These are phyloP conservation scores for Penicillium sp. DNA, from an alignment of 2,329 filamentous ascomycete genomes.

Conservation along the genomic window DNA sequence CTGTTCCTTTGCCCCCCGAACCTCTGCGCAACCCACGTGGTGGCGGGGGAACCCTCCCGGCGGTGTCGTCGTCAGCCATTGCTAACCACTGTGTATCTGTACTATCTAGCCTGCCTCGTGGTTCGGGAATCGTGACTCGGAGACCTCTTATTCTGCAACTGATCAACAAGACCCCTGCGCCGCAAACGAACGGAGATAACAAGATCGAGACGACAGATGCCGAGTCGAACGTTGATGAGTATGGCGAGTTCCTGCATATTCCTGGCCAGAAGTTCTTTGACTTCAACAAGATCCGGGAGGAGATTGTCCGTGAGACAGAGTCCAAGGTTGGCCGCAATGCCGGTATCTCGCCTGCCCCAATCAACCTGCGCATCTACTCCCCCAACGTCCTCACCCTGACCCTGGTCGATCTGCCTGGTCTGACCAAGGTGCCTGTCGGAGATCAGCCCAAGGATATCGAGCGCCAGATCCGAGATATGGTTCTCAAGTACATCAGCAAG, in stretches of 20 bases:
- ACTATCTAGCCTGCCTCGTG: slow-evolving; percentile 79
- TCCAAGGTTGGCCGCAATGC: slow-evolving; percentile 95
- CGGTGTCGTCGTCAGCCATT: slow-evolving; percentile 28
- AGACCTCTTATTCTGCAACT: slow-evolving; percentile 95
- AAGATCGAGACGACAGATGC: slow-evolving; percentile 74
- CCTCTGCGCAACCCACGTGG: slow-evolving; percentile 11
- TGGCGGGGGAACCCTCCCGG: slow-evolving; percentile 25
- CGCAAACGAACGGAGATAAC: slow-evolving; percentile 73
- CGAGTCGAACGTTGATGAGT: slow-evolving; percentile 91
- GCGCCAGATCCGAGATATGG: slow-evolving; percentile 96
- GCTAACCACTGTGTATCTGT: slow-evolving; percentile 33
- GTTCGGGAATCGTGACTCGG: slow-evolving; percentile 95
- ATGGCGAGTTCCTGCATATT: slow-evolving; percentile 98
- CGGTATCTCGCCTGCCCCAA: slow-evolving; percentile 93
- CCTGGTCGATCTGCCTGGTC: slow-evolving; percentile 90
- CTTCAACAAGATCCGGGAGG: slow-evolving; percentile 97
- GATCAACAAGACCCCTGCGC: slow-evolving; percentile 79
- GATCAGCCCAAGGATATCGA: slow-evolving; percentile 97
- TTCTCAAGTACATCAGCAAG: slow-evolving; percentile 97
- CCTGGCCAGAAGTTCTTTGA: slow-evolving; percentile 97
- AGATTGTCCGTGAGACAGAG: slow-evolving; percentile 96
- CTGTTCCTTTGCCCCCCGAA: slow-evolving; percentile 11
- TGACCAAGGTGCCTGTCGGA: slow-evolving; percentile 95
- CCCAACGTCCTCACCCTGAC: slow-evolving; percentile 97
- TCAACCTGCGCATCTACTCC: slow-evolving; percentile 98